Conservation (phyloP, 2,329 filamentous ascomycete species). For the Penicillium sp. region DNA sequence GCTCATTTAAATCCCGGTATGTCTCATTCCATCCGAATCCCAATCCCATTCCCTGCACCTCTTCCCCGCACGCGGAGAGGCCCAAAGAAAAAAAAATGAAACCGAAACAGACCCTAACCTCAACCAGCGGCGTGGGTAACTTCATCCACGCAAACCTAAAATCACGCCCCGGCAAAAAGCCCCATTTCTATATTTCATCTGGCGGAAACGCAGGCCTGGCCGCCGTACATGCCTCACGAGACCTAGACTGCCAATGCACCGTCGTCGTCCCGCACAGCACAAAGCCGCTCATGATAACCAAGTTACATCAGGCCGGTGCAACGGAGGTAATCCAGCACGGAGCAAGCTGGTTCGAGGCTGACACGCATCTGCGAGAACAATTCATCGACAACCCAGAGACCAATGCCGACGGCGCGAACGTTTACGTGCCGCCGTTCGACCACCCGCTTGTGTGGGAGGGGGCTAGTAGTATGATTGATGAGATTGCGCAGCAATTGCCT, state of each 20-base stretch:
- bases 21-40: neutral
- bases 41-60: neutral
- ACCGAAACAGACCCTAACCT: neutral
- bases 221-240: slow-evolving; percentile 71
- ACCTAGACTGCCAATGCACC: slow-evolving; percentile 66
- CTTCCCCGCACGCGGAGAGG: neutral
- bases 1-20: slow-evolving; percentile 76
- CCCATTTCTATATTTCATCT: slow-evolving; percentile 75
- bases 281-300: slow-evolving; percentile 68
- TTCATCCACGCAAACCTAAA: slow-evolving; percentile 32
- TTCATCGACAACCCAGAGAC: slow-evolving; percentile 33
- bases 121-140: slow-evolving; percentile 41
- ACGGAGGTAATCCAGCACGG: slow-evolving; percentile 68
- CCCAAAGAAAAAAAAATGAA: neutral
- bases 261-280: slow-evolving; percentile 72
- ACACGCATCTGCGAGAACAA: slow-evolving; percentile 63
- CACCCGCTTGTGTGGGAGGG: slow-evolving; percentile 44
- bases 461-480: slow-evolving; percentile 38
- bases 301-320: slow-evolving; percentile 68
- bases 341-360: slow-evolving; percentile 69
- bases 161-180: slow-evolving; percentile 23
- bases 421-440: slow-evolving; percentile 45
- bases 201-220: slow-evolving; percentile 84
- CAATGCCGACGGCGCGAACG: slow-evolving; percentile 21
- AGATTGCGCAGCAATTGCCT: slow-evolving; percentile 42